Evolutionary conservation across 768 basidiomycete species (phyloP).

Genomic region (Suillus fuscotomentosus): DNA sequence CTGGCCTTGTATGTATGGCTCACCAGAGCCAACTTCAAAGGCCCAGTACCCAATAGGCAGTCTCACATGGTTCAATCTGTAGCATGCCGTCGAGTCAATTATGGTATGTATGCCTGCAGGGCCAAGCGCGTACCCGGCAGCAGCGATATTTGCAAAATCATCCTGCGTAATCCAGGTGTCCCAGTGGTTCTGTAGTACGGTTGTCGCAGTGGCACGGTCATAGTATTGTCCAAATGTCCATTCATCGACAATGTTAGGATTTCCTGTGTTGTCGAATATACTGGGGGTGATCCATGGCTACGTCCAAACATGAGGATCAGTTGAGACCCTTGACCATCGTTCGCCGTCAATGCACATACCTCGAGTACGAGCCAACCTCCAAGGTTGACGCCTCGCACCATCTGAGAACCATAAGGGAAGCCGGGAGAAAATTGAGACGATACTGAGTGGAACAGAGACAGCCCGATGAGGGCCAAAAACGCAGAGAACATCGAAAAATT

Average conservation of each 20-base stretch:
- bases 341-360: slow-evolving; percentile 27
- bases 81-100: slow-evolving; percentile 8
- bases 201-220: slow-evolving; percentile 44
- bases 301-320: slow-evolving; percentile 31
- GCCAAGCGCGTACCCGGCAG: slow-evolving; percentile 55
- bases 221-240: slow-evolving; percentile 75
- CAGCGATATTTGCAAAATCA: slow-evolving; percentile 75
- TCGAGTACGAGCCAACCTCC: slow-evolving; percentile 64
- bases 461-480: slow-evolving; percentile 23
- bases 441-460: slow-evolving; percentile 28
- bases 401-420: slow-evolving; percentile 72
- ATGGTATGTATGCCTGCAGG: slow-evolving; percentile 1
- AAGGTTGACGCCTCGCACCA: slow-evolving; percentile 82
- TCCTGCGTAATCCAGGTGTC: slow-evolving; percentile 80
- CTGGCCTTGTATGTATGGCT: slow-evolving; percentile 80
- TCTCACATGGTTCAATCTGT: slow-evolving; percentile 80
- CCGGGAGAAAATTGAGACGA: slow-evolving; percentile 41
- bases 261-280: slow-evolving; percentile 58
- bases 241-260: slow-evolving; percentile 64
- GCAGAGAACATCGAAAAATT: slow-evolving; percentile 4
- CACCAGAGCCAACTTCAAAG: slow-evolving; percentile 73
- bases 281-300: slow-evolving; percentile 82
- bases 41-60: slow-evolving; percentile 92
- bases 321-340: slow-evolving; percentile 24
- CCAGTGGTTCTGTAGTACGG: slow-evolving; percentile 68